These are phyloP conservation scores for Salix purpurea DNA, from an alignment of 345 rosid species.

Conservation along the genomic window DNA sequence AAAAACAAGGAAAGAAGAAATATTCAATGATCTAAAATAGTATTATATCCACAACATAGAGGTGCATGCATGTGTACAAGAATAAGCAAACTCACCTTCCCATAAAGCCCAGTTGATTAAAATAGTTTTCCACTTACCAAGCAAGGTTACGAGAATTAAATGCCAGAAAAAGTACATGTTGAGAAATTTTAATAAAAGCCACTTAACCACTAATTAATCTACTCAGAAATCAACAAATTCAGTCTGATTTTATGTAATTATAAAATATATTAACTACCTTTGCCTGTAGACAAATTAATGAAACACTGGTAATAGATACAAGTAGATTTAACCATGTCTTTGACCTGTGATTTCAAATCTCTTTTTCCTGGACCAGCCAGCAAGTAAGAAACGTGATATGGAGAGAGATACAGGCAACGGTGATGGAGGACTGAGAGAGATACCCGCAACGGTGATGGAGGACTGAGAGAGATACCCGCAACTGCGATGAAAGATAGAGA, in stretches of 20 bases:
- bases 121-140: conserved; percentile 46
- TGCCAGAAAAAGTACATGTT: neutral
- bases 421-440: too few relatives aligned
- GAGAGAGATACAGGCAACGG: too few relatives aligned
- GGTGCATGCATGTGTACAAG: neutral
- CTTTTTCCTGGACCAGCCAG: too few relatives aligned
- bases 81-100: conserved; percentile 33
- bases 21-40: neutral
- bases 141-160: neutral
- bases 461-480: too few relatives aligned
- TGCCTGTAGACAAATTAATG: conserved; percentile 58
- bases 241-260: neutral
- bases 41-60: neutral
- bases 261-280: conserved; percentile 32
- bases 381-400: too few relatives aligned
- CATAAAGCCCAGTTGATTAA: conserved; percentile 79
- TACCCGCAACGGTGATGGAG: too few relatives aligned
- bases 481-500: too few relatives aligned
- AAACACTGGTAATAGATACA: conserved; percentile 56
- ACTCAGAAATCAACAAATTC: neutral
- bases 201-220: neutral
- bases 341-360: too few relatives aligned
- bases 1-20: neutral
- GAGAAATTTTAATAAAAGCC: neutral
- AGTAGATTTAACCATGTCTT: too few relatives aligned